phyloP scores from a whole-genome alignment of 331 rosid species.

The Ulmus americana region DNA sequence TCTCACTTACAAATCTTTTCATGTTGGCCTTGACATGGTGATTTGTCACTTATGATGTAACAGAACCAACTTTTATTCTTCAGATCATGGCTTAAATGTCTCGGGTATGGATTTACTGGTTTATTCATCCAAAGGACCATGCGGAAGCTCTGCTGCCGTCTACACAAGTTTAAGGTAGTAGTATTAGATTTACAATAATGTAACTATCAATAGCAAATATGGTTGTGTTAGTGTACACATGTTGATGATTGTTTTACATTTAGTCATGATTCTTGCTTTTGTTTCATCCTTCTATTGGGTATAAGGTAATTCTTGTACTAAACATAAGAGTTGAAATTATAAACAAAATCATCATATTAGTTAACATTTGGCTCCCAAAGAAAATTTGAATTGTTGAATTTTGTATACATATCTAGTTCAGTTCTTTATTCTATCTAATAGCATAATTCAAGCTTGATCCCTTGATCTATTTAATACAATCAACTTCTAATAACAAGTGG shows the following conservation, averaged over 20 bases:
- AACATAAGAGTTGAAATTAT: not conserved
- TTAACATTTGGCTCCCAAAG: not conserved
- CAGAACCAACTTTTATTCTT: not conserved
- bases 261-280: not conserved
- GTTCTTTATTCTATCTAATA: too few relatives aligned
- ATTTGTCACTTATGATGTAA: not conserved
- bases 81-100: slow-evolving; percentile 1
- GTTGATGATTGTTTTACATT: not conserved
- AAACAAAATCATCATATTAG: not conserved
- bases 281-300: not conserved
- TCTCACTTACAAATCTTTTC: not conserved
- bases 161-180: not conserved
- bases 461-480: too few relatives aligned
- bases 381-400: not conserved
- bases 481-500: too few relatives aligned
- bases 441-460: too few relatives aligned
- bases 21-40: not conserved
- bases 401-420: too few relatives aligned
- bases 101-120: not conserved
- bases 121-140: not conserved
- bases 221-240: not conserved
- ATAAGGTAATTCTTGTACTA: not conserved
- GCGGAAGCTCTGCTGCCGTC: slow-evolving; percentile 2
- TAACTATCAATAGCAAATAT: not conserved
- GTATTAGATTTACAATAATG: not conserved